Conservation (phyloP, 345 rosid genomes). For the Linum tenue region DNA sequence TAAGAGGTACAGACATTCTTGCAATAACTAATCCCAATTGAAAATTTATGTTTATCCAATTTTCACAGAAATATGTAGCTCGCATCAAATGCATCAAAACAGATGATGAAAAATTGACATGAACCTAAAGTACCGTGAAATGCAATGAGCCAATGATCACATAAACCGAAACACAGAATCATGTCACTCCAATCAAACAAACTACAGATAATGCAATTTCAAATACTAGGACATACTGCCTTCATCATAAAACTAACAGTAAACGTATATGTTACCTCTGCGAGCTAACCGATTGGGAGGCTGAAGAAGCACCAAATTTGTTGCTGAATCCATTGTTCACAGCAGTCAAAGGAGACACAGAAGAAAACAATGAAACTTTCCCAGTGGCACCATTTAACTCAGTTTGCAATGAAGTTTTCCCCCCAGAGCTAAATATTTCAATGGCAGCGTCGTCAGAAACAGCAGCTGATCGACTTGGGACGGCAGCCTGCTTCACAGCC, state of each 20-base stretch:
- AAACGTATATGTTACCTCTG: slow-evolving; percentile 31
- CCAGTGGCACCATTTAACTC: slow-evolving; percentile 24
- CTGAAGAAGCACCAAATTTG: slow-evolving; percentile 18
- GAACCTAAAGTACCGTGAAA: no score
- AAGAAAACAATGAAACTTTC: slow-evolving; percentile 16
- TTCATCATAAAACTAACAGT: background rate
- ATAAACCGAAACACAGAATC: no score
- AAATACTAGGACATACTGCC: background rate
- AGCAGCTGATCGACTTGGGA: slow-evolving; percentile 23
- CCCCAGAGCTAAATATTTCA: slow-evolving; percentile 20
- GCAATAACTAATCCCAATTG: no score
- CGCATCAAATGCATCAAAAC: no score
- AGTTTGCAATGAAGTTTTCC: slow-evolving; percentile 24
- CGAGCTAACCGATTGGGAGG: slow-evolving; percentile 23
- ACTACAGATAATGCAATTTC: no score
- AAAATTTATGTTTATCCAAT: no score
- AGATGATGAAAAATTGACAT: no score
- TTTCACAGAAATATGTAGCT: no score
- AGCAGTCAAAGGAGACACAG: slow-evolving; percentile 10
- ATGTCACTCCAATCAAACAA: no score
- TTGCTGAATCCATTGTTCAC: slow-evolving; percentile 20
- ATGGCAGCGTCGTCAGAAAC: slow-evolving; percentile 20
- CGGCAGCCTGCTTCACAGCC: slow-evolving; percentile 27
- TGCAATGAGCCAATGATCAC: no score
- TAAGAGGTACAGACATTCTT: no score